phyloP scores from a whole-genome alignment of 768 basidiomycete genomes.

The Tremella mesenterica region DNA sequence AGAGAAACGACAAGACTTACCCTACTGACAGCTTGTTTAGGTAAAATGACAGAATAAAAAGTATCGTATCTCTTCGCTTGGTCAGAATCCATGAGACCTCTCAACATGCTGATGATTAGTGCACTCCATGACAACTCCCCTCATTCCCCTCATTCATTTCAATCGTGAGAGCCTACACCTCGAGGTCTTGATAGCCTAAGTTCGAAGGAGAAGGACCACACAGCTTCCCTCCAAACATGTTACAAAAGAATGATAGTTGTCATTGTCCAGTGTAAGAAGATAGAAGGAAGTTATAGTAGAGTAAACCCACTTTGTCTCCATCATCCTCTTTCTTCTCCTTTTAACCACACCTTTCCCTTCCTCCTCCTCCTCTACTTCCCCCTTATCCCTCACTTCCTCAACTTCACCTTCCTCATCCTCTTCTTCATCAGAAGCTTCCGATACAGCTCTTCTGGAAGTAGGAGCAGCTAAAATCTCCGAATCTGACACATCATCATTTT shows the following conservation, averaged over 20 bases:
- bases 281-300: too few relatives aligned
- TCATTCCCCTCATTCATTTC: conserved; percentile 17
- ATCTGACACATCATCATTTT: conserved; percentile 27
- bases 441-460: conserved; percentile 1
- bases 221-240: conserved; percentile 1
- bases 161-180: background rate
- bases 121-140: background rate
- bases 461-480: conserved; percentile 18
- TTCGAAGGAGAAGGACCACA: conserved; percentile 5
- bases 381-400: conserved; percentile 16
- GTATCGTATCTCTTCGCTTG: conserved; percentile 32
- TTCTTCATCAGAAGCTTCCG: conserved; percentile 5
- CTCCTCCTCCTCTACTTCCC: conserved; percentile 7
- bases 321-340: conserved; percentile 1
- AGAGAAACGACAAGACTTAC: conserved; percentile 9
- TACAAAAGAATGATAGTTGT: conserved; percentile 1
- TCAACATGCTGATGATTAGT: conserved; percentile 12
- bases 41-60: conserved; percentile 19
- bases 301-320: conserved; percentile 3
- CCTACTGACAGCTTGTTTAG: conserved; percentile 21
- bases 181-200: background rate
- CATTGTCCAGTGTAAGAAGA: background rate
- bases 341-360: conserved; percentile 6
- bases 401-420: conserved; percentile 13
- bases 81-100: conserved; percentile 23